phyloP scores from a whole-genome alignment of 192 early-diverging fungal genomes.

The Funneliformis mosseae region DNA sequence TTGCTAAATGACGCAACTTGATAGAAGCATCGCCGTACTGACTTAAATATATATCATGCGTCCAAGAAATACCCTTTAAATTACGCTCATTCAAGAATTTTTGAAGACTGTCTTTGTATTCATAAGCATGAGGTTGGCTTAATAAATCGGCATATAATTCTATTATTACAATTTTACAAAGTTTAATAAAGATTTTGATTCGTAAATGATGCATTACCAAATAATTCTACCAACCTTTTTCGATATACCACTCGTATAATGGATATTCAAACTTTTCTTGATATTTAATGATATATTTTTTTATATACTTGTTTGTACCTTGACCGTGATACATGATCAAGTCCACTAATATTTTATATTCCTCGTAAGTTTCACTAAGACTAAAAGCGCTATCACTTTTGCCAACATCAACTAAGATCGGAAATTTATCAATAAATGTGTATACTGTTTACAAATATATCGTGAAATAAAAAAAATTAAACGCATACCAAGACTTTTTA shows the following conservation, averaged over 20 bases:
- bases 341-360: slow-evolving; percentile 26
- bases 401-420: slow-evolving; percentile 10
- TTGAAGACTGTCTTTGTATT: slow-evolving; percentile 10
- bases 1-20: background rate
- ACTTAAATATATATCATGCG: slow-evolving; percentile 15
- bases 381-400: slow-evolving; percentile 14
- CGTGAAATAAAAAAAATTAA: background rate
- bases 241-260: slow-evolving; percentile 32
- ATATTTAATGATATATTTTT: slow-evolving; percentile 28
- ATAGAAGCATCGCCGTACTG: background rate
- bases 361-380: slow-evolving; percentile 28
- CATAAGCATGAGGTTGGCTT: background rate
- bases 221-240: slow-evolving; percentile 22
- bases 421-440: background rate
- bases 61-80: slow-evolving; percentile 14
- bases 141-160: slow-evolving; percentile 15
- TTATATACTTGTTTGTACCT: background rate
- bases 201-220: background rate
- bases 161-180: background rate
- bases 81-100: slow-evolving; percentile 17
- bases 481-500: slow-evolving; percentile 14
- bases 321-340: slow-evolving; percentile 1
- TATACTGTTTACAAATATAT: background rate
- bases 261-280: slow-evolving; percentile 27
- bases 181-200: background rate